Base-by-base conservation (phyloP, 345 rosid genomes). In the Rhodomyrtus tomentosa region DNA sequence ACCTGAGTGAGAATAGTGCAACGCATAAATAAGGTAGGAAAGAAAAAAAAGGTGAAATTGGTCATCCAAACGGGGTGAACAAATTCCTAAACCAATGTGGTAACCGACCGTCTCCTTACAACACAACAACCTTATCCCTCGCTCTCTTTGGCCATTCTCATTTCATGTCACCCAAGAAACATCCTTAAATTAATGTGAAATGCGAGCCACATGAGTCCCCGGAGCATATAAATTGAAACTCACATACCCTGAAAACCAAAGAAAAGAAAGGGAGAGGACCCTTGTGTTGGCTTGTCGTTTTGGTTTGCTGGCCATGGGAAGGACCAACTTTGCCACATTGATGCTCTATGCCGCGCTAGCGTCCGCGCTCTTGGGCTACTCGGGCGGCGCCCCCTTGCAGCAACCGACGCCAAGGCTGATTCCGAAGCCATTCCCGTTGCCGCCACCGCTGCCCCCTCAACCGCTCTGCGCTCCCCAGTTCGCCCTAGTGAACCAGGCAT, bases 401-500 rank as follows among this genome's bases (percentile, higher is more conserved):
- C 79, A 36, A 24, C 79, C 14, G 11, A 62, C 74, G 2, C 42
- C 42, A 5, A 62, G 74, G 22, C 38, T 62, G 42, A 9, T 83
- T 21, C 51, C 55, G 7, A 4, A 6, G 84, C 84, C 5, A 2
- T 20, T n/a, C 40, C 80, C 81, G 8, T 6, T 73, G 49, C 38
- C 74, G n/a, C 84, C 82, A 4, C 80, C 81, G 25, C 79, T 8
- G 42, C 81, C 88, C 48, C 92, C 88, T 4, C 92, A 83, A 42
- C 96, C 96, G 8, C 91, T 95, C 29, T 96, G 98, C 52, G 83
- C 90, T 56, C 89, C 95, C 87, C 99, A 95, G 86, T 89, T 92
- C 82, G 82, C 94, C 3, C 84, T 95, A 2, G 98, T 85, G 80
- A 94, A 92, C 87, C 89, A 94, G 74, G 97, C 98, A 3, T 96